Percentiles rank a stretch among this genome's conserved stretches.
Conservation (phyloP, 768 basidiomycete genomes). For the Symmetrospora coprosmae region DNA sequence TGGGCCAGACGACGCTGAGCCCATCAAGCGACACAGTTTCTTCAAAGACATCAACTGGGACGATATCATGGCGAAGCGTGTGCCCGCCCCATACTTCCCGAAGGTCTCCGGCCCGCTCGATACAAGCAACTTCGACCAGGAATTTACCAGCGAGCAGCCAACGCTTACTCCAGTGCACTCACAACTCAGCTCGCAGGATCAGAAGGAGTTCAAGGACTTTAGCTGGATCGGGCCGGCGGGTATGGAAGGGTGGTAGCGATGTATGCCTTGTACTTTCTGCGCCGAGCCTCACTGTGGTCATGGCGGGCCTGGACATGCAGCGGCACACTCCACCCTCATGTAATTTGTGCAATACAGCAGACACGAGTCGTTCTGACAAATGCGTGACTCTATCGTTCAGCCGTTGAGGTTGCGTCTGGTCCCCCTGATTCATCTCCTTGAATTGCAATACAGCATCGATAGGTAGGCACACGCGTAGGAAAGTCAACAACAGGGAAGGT, state of each 20-base stretch:
- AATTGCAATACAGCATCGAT: no score
- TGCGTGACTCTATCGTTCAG: not conserved
- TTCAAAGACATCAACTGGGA: conserved; percentile 97
- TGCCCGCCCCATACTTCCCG: conserved; percentile 94
- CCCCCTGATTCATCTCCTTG: not conserved
- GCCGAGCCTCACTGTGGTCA: not conserved
- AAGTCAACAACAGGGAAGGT: no score
- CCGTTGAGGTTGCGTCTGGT: not conserved
- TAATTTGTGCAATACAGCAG: not conserved
- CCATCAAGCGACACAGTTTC: conserved; percentile 94
- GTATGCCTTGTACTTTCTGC: not conserved
- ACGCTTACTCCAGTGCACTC: conserved; percentile 95
- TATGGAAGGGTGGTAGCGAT: not conserved
- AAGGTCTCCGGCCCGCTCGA: conserved; percentile 53
- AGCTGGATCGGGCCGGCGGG: conserved; percentile 23
- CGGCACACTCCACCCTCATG: not conserved
- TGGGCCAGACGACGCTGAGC: conserved; percentile 79
- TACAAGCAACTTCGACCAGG: conserved; percentile 35
- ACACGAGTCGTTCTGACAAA: not conserved
- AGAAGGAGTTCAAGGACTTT: conserved; percentile 62
- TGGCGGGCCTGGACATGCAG: not conserved
- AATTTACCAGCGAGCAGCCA: conserved; percentile 92
- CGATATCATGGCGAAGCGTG: conserved; percentile 90
- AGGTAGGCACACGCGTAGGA: no score
- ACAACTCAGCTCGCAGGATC: conserved; percentile 73